Evolutionary conservation across 441 rosid species (phyloP).

Genomic region (Aquilaria agallochum): DNA sequence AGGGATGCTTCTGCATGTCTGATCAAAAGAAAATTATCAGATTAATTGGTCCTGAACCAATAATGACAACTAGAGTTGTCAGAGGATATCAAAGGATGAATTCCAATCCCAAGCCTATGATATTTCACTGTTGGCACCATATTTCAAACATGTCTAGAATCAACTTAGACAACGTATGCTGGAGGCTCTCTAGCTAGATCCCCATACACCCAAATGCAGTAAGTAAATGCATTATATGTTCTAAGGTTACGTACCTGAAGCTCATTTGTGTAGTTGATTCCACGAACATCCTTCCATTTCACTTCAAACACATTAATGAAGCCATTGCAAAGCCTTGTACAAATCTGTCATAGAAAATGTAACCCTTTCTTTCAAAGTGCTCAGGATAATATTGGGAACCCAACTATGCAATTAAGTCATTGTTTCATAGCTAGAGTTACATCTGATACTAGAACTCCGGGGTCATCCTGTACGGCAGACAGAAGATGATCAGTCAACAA

Average conservation of each 20-base stretch:
- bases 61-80: too few species aligned
- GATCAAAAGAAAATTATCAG: slow-evolving; percentile 1
- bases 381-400: slow-evolving; percentile 2
- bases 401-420: slow-evolving; percentile 12
- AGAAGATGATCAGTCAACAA: not conserved
- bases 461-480: slow-evolving; percentile 26
- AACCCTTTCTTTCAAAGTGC: slow-evolving; percentile 16
- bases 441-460: slow-evolving; percentile 19
- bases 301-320: slow-evolving; percentile 33
- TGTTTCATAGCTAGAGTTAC: slow-evolving; percentile 12
- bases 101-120: too few species aligned
- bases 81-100: too few species aligned
- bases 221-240: not conserved
- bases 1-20: slow-evolving; percentile 27
- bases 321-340: slow-evolving; percentile 26
- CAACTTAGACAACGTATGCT: too few species aligned
- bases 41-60: too few species aligned
- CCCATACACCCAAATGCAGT: not conserved
- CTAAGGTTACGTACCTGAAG: slow-evolving; percentile 23
- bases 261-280: slow-evolving; percentile 28
- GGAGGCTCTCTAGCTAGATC: too few species aligned
- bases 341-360: slow-evolving; percentile 14
- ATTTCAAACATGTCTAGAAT: too few species aligned
- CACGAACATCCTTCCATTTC: slow-evolving; percentile 30
- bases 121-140: too few species aligned